Conservation (phyloP, 1,284 basidiomycete species). For the Phlebopus sp. region DNA sequence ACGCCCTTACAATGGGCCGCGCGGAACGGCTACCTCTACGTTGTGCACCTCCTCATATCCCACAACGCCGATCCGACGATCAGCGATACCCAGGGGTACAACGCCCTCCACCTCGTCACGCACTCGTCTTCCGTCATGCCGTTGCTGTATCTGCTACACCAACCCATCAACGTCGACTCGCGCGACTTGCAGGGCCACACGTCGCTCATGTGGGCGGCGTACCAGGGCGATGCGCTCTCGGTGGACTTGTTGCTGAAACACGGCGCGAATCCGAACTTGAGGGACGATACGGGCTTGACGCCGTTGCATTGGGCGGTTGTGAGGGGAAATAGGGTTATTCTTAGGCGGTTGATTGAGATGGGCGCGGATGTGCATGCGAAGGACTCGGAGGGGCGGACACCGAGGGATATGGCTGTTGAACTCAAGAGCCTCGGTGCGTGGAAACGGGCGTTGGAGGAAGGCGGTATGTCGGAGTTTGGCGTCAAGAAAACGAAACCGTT, state of each 20-base stretch:
- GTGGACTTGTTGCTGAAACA: constrained; percentile 90
- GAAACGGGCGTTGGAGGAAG: constrained; percentile 85
- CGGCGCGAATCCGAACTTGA: constrained; percentile 75
- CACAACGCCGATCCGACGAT: constrained; percentile 93
- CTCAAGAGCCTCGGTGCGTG: constrained; percentile 88
- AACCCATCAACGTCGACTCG: constrained; percentile 86
- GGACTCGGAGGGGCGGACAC: constrained; percentile 84
- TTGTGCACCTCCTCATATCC: constrained; percentile 87
- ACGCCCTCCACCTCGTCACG: constrained; percentile 91
- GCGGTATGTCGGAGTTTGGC: constrained; percentile 76
- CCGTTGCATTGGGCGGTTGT: constrained; percentile 99
- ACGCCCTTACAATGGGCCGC: constrained; percentile 99
- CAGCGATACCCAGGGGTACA: constrained; percentile 93
- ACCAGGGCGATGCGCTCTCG: constrained; percentile 95
- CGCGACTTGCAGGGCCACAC: constrained; percentile 93
- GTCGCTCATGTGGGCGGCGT: constrained; percentile 97
- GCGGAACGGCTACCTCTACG: constrained; percentile 91
- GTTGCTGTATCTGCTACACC: constrained; percentile 88
- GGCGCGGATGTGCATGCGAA: constrained; percentile 82
- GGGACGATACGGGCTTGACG: constrained; percentile 82
- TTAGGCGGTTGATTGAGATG: constrained; percentile 80
- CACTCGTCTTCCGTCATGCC: constrained; percentile 96
- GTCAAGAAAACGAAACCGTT: constrained; percentile 64
- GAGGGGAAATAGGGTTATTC: constrained; percentile 85
- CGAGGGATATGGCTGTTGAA: constrained; percentile 93